A percentile compares a stretch with the other conserved stretches of the same genome.
Evolutionary conservation across 2,329 filamentous ascomycete genomes (phyloP).

Genomic region (Pestalotiopsis sp.): DNA sequence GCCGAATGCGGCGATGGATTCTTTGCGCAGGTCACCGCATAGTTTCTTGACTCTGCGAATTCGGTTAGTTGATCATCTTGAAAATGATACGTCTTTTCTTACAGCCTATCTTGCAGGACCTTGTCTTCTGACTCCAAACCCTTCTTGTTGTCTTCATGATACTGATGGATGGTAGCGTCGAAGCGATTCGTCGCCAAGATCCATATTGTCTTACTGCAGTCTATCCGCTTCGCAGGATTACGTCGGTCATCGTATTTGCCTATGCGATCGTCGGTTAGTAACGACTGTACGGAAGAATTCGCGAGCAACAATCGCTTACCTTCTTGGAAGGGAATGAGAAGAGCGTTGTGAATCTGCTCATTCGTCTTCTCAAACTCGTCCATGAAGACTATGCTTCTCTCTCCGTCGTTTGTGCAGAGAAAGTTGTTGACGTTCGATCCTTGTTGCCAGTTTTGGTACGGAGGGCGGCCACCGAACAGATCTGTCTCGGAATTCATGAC

Average conservation of each 20-base stretch:
- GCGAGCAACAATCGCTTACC: slow-evolving; percentile 27
- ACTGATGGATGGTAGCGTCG: slow-evolving; percentile 40
- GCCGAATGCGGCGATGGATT: slow-evolving; percentile 20
- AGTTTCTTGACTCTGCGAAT: slow-evolving; percentile 14
- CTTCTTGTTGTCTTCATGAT: slow-evolving; percentile 31
- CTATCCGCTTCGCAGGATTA: slow-evolving; percentile 26
- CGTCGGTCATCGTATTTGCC: slow-evolving; percentile 43
- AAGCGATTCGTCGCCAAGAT: slow-evolving; percentile 49
- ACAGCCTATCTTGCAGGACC: slow-evolving; percentile 13
- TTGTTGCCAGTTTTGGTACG: no score
- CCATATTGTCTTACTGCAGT: slow-evolving; percentile 50
- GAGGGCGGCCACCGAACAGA: slow-evolving; percentile 41
- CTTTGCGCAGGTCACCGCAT: slow-evolving; percentile 15
- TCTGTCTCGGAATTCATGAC: slow-evolving; percentile 37
- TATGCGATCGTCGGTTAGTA: slow-evolving; percentile 3
- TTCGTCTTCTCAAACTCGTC: slow-evolving; percentile 55
- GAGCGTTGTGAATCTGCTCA: slow-evolving; percentile 39
- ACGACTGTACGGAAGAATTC: no score
- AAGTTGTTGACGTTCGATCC: slow-evolving; percentile 51
- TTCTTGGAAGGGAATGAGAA: slow-evolving; percentile 46
- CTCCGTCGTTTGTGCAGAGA: slow-evolving; percentile 34
- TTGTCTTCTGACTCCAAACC: slow-evolving; percentile 15
- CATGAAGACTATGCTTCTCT: slow-evolving; percentile 46
- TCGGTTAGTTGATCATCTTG: background rate
- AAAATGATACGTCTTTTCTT: background rate